Base-by-base conservation (phyloP, 495 filamentous ascomycete genomes). In the Aspergillus egyptiacus region DNA sequence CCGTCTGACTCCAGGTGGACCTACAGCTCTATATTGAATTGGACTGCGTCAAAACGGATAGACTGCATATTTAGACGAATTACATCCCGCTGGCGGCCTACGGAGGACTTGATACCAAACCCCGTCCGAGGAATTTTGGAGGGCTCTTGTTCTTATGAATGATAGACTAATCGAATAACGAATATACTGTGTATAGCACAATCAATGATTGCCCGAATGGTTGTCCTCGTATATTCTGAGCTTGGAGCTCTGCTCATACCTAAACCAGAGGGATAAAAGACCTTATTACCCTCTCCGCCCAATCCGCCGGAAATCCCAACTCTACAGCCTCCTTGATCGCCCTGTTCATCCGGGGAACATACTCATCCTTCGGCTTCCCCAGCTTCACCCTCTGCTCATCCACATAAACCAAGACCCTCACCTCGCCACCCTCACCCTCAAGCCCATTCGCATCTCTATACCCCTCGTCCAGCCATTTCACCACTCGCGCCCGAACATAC, bases 311-410 rank as follows among this genome's bases (percentile, higher is more conserved):
- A 52, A 88, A 65, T 10, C 82, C 83, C 53, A 75, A 57, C 19
- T 50, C 57, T 44, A 78, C 50, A 5, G 79, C 82, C 69, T 89
- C 84, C 44, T 59, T 51, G 55, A 87, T 75, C 5, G 80, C 85
- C 46, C 65, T 68, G 59, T 88, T 87, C 74, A 88, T 87, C 38
- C 85, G 62, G 17, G 69, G 60, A 28, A 87, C 68, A 62, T 87
- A 89, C 66, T 87, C 85, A 14, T 66, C 59, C 57, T 72, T 74
- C 1, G 82, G 79, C 24, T 49, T 38, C 9, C 60, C 67, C 27
- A 50, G 4, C 48, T 51, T 34, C 1, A 64, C 61, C 24, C 66
- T 50, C 37, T 70, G 51, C 44, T 70, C 62, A 58, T 82, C 75
- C 2, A 84, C 60, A 58, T 85, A 86, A 10, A 83, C 74, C 53